Evolutionary conservation across 805 yeast species (phyloP).

Genomic region (Jamesozyma spencerorum): DNA sequence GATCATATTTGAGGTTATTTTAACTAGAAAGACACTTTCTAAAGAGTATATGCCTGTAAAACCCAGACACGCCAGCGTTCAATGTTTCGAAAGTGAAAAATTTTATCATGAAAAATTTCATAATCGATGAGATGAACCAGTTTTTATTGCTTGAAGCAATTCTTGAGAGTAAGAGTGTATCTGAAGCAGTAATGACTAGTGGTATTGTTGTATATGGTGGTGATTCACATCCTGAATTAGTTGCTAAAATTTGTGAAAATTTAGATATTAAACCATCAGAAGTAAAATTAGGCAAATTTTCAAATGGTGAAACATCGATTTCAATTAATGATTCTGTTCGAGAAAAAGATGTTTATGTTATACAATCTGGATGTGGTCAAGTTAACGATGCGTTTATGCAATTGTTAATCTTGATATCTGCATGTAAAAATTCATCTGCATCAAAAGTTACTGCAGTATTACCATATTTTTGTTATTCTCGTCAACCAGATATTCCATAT

Average conservation of each 20-base stretch:
- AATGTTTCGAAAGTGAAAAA: no score
- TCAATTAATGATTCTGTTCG: conserved; percentile 81
- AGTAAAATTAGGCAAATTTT: conserved; percentile 54
- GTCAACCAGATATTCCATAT: conserved; percentile 92
- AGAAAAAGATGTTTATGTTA: conserved; percentile 89
- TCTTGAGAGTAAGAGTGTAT: not conserved
- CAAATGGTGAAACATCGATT: conserved; percentile 92
- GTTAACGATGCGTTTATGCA: conserved; percentile 85
- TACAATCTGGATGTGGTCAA: conserved; percentile 78
- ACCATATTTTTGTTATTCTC: conserved; percentile 89
- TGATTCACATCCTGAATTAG: conserved; percentile 73
- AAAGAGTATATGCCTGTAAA: no score
- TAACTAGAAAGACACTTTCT: no score
- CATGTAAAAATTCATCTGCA: conserved; percentile 88
- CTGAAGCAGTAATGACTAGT: conserved; percentile 6
- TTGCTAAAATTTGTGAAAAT: conserved; percentile 64
- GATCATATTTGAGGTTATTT: no score
- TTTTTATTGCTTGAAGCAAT: not conserved
- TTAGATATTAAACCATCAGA: conserved; percentile 66
- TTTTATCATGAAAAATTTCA: not conserved
- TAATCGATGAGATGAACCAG: not conserved
- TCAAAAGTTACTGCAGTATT: conserved; percentile 80
- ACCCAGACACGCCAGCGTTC: not conserved
- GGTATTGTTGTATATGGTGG: conserved; percentile 79
- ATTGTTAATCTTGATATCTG: conserved; percentile 73